phyloP scores from a whole-genome alignment of 805 yeast species.

The Candida boleticola region DNA sequence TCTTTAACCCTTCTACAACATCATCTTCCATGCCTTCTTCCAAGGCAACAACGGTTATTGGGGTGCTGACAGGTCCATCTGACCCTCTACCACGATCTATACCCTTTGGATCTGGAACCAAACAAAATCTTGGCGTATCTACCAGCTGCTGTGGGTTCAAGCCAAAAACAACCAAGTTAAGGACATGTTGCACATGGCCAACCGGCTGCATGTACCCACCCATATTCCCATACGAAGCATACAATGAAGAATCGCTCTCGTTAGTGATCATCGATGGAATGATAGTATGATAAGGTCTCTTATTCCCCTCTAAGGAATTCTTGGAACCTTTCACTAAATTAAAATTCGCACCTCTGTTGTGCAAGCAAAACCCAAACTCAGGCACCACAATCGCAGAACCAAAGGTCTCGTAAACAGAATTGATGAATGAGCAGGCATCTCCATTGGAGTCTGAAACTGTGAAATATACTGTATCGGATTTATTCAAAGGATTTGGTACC shows the following conservation, averaged over 20 bases:
- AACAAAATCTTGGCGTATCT: conserved; percentile 72
- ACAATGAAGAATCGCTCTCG: conserved; percentile 43
- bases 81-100: conserved; percentile 57
- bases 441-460: conserved; percentile 65
- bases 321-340: conserved; percentile 54
- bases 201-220: conserved; percentile 89
- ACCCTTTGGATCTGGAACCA: conserved; percentile 50
- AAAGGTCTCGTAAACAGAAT: conserved; percentile 66
- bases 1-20: conserved; percentile 44
- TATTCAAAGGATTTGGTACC: conserved; percentile 55
- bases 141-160: conserved; percentile 70
- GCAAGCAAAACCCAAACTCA: conserved; percentile 64
- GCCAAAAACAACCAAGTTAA: conserved; percentile 62
- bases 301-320: conserved; percentile 64
- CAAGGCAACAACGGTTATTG: conserved; percentile 55
- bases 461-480: conserved; percentile 72
- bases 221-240: conserved; percentile 77
- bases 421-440: conserved; percentile 80
- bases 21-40: conserved; percentile 61
- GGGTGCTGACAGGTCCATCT: conserved; percentile 61
- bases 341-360: conserved; percentile 77
- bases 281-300: conserved; percentile 79
- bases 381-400: conserved; percentile 72
- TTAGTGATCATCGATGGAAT: conserved; percentile 78
- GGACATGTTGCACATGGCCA: conserved; percentile 75